phyloP scores from a whole-genome alignment of 2,329 filamentous ascomycete genomes.

The Aspergillus vadensis region DNA sequence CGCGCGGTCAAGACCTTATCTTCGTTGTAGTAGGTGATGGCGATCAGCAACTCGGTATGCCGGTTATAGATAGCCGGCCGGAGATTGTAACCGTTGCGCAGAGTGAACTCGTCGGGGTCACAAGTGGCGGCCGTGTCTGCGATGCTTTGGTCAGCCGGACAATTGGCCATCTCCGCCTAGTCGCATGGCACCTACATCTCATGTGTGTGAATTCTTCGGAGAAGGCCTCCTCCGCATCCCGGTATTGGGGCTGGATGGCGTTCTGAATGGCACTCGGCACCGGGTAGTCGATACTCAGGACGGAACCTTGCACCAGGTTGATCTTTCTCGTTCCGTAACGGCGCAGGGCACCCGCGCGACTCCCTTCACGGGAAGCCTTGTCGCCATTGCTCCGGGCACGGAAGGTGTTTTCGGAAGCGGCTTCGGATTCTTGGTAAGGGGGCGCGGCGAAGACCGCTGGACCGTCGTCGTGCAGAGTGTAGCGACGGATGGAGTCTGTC shows the following conservation, averaged over 20 bases:
- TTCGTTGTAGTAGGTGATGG: constrained; percentile 99
- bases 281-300: constrained; percentile 94
- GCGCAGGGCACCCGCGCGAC: constrained; percentile 58
- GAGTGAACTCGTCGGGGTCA: constrained; percentile 95
- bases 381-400: constrained; percentile 42
- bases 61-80: constrained; percentile 98
- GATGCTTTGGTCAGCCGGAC: constrained; percentile 10
- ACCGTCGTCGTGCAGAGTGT: constrained; percentile 50
- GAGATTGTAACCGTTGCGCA: constrained; percentile 98
- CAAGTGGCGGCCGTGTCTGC: constrained; percentile 90
- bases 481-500: constrained; percentile 34
- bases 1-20: constrained; percentile 90
- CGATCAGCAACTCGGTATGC: constrained; percentile 94
- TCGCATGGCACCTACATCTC: constrained; percentile 63
- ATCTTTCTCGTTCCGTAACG: constrained; percentile 94
- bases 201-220: constrained; percentile 93
- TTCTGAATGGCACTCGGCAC: constrained; percentile 97
- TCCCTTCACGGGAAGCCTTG: constrained; percentile 6
- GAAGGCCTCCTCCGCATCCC: constrained; percentile 81
- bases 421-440: constrained; percentile 61
- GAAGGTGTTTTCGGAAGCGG: constrained; percentile 27
- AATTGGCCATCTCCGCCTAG: neutral
- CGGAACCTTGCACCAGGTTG: constrained; percentile 94
- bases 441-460: constrained; percentile 56
- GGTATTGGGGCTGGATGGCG: constrained; percentile 88